Conservation (phyloP, 2,329 filamentous ascomycete genomes). For the Colletotrichum eremochloae region DNA sequence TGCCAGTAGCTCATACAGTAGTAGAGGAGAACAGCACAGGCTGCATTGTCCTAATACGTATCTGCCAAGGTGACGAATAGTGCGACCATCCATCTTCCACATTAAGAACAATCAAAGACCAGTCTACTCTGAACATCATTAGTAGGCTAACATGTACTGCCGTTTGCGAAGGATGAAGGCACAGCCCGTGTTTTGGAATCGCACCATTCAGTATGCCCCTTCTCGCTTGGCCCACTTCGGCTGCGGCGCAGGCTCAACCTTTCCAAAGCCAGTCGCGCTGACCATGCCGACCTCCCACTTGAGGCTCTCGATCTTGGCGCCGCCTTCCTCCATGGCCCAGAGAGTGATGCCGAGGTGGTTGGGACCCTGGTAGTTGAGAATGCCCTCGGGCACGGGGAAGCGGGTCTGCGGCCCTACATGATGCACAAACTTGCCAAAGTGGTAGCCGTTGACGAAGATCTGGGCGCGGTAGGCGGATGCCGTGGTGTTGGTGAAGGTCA, state of each 20-base stretch:
- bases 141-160: fast-evolving
- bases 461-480: conserved; percentile 64
- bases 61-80: too few species aligned
- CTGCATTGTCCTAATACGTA: too few species aligned
- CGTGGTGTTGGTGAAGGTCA: conserved; percentile 63
- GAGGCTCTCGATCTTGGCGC: conserved; percentile 55
- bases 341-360: conserved; percentile 77
- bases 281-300: conserved; percentile 55
- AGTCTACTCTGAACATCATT: neutral
- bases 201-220: conserved; percentile 58
- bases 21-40: too few species aligned
- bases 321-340: conserved; percentile 71
- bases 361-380: conserved; percentile 74
- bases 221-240: conserved; percentile 57
- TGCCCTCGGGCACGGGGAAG: conserved; percentile 77
- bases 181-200: neutral
- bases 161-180: neutral
- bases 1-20: too few species aligned
- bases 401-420: conserved; percentile 77
- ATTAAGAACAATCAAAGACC: too few species aligned
- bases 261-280: conserved; percentile 59
- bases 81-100: too few species aligned
- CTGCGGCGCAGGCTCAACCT: conserved; percentile 57
- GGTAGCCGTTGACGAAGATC: conserved; percentile 79
- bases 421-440: conserved; percentile 68